Evolutionary conservation across 768 basidiomycete species (phyloP).

Genomic region (Austroboletus eburneus): DNA sequence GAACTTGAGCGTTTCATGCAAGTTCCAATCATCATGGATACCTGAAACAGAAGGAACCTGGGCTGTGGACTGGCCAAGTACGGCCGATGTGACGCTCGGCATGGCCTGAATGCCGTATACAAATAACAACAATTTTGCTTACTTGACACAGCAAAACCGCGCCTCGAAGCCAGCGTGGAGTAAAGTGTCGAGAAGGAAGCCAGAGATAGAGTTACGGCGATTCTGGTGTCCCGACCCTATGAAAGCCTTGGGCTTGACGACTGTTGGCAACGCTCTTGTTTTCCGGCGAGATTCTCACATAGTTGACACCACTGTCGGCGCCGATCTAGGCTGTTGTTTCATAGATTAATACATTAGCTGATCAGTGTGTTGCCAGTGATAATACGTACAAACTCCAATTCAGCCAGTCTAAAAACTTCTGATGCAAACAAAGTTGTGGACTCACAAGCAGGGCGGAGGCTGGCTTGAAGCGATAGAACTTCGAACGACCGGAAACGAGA

Average conservation of each 20-base stretch:
- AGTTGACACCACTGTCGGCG: conserved; percentile 2
- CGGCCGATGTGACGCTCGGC: conserved; percentile 3
- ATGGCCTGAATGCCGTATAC: conserved; percentile 11
- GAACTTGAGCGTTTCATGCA: too few species aligned
- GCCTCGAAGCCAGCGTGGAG: background rate
- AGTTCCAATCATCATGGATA: conserved; percentile 4
- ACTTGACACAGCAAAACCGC: conserved; percentile 16
- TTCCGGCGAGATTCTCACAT: background rate
- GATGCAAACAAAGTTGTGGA: background rate
- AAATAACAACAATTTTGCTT: background rate
- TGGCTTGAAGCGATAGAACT: background rate
- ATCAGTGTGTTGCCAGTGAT: background rate
- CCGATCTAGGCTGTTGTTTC: conserved; percentile 2
- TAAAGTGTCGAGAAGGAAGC: background rate
- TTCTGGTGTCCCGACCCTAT: conserved; percentile 5
- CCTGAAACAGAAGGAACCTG: conserved; percentile 9
- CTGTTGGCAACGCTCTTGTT: background rate
- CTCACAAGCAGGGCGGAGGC: background rate
- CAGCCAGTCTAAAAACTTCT: background rate
- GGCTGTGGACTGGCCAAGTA: background rate
- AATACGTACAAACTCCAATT: background rate
- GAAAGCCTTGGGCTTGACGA: background rate
- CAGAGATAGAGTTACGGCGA: conserved; percentile 8
- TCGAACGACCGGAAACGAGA: conserved; percentile 8
- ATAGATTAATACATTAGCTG: background rate